Evolutionary conservation across 164 flowering plant species (phyloP).

Genomic region (Chloranthus sessilifolius): DNA sequence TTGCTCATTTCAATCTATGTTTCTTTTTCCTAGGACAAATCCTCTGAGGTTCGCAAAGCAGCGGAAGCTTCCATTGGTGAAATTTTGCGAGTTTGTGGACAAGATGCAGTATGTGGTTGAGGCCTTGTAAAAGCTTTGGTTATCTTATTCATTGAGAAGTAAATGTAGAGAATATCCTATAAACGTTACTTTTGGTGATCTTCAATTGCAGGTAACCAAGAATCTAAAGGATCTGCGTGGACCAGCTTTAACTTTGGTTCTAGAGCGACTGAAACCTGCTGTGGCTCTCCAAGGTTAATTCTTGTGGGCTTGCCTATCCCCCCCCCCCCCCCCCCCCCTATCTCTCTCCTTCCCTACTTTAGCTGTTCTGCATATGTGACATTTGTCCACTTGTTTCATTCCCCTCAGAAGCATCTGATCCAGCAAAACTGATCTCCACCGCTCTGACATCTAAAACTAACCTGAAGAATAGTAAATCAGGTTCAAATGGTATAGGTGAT

Average conservation of each 20-base stretch:
- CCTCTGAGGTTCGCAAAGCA: slow-evolving; percentile 95
- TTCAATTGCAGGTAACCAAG: slow-evolving; percentile 52
- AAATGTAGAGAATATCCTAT: too few relatives aligned
- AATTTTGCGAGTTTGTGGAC: slow-evolving; percentile 78
- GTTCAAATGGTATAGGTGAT: slow-evolving; percentile 48
- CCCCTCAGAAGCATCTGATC: slow-evolving; percentile 54
- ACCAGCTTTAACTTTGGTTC: slow-evolving; percentile 66
- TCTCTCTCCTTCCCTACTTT: too few relatives aligned
- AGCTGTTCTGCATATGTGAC: not conserved
- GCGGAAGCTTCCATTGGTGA: slow-evolving; percentile 87
- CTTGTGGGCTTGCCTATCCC: not conserved
- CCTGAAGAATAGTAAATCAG: slow-evolving; percentile 49
- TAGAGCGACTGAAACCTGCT: slow-evolving; percentile 62
- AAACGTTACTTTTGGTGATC: too few relatives aligned
- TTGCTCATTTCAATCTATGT: not conserved
- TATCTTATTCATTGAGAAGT: not conserved
- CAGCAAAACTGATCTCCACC: slow-evolving; percentile 33
- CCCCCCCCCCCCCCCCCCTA: too few relatives aligned
- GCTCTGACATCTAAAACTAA: slow-evolving; percentile 41
- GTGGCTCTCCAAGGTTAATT: slow-evolving; percentile 60
- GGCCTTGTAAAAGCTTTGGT: not conserved
- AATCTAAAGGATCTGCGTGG: slow-evolving; percentile 74
- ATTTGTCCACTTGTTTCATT: not conserved
- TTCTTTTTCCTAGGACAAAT: slow-evolving; percentile 65
- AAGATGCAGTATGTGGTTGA: slow-evolving; percentile 49